These are phyloP conservation scores for Cordyceps militaris DNA, from an alignment of 2,329 filamentous ascomycete genomes.

Conservation along the genomic window DNA sequence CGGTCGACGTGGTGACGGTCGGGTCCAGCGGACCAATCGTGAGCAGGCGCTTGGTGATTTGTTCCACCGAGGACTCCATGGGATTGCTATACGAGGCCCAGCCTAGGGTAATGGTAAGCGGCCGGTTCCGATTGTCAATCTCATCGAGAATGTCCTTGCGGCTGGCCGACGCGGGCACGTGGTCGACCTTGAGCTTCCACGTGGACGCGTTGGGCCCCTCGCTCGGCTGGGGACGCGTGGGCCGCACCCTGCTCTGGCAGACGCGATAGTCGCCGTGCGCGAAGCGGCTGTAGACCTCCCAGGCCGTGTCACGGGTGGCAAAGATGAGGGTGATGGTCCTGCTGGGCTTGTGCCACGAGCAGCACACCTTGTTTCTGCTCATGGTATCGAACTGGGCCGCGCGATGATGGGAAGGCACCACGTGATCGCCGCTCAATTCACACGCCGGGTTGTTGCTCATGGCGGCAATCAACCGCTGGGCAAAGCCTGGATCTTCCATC, in stretches of 20 bases:
- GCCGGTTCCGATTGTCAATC: background rate
- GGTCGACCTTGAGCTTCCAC: background rate
- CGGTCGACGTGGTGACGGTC: background rate
- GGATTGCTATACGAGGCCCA: background rate
- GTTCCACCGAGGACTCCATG: background rate
- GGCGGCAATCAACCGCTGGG: background rate
- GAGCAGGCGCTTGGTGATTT: background rate
- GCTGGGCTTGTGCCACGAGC: slow-evolving; percentile 11
- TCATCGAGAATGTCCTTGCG: background rate
- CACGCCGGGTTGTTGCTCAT: background rate
- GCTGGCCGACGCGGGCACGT: background rate
- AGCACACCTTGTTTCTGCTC: background rate
- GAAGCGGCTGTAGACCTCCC: background rate
- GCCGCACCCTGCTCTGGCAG: background rate
- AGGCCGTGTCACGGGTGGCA: background rate
- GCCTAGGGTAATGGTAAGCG: background rate
- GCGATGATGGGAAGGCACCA: background rate
- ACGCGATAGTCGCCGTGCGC: background rate
- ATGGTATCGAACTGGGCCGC: background rate
- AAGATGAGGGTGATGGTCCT: slow-evolving; percentile 2
- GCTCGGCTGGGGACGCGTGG: background rate
- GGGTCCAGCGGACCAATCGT: slow-evolving; percentile 5
- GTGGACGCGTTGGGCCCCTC: background rate
- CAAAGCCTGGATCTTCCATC: background rate
- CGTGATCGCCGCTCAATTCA: background rate